Conservation (phyloP, 495 filamentous ascomycete species). For the Thermothielavioides terrestris region DNA sequence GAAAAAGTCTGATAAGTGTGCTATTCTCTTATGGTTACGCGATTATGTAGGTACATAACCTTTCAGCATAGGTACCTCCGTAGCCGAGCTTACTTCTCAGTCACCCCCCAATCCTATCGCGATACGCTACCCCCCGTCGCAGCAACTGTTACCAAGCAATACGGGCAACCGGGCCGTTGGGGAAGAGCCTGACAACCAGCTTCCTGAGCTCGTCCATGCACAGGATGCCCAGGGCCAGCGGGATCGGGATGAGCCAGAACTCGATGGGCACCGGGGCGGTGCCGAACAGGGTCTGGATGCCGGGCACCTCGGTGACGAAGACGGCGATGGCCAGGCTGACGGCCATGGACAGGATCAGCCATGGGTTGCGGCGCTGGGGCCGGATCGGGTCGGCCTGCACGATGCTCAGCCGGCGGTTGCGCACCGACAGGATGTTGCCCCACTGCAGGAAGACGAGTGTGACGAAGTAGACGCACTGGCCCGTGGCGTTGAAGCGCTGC, state of each 20-base stretch:
- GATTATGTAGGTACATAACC: no score
- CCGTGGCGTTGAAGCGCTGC: constrained; percentile 29
- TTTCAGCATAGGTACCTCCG: no score
- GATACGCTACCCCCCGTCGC: not conserved
- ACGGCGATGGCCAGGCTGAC: constrained; percentile 43
- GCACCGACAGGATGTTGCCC: constrained; percentile 43
- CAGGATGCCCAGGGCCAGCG: constrained; percentile 41
- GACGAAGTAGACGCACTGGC: constrained; percentile 23
- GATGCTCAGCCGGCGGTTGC: constrained; percentile 43
- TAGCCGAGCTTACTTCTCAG: no score
- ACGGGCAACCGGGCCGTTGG: not conserved
- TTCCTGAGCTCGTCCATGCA: constrained; percentile 38
- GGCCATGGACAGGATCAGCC: constrained; percentile 36
- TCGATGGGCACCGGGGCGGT: constrained; percentile 42
- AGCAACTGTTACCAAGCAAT: not conserved
- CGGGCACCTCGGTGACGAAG: constrained; percentile 45
- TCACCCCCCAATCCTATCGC: not conserved
- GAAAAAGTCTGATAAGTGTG: no score
- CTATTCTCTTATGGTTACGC: no score
- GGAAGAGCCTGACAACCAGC: constrained; percentile 34
- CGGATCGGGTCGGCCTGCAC: constrained; percentile 46
- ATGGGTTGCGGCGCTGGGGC: constrained; percentile 40
- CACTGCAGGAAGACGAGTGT: constrained; percentile 38
- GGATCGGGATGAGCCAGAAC: constrained; percentile 45
- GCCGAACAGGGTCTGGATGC: constrained; percentile 39